These are phyloP conservation scores for Phytopythium sindhum DNA, from an alignment of 352 stramenopile species.

Conservation along the genomic window DNA sequence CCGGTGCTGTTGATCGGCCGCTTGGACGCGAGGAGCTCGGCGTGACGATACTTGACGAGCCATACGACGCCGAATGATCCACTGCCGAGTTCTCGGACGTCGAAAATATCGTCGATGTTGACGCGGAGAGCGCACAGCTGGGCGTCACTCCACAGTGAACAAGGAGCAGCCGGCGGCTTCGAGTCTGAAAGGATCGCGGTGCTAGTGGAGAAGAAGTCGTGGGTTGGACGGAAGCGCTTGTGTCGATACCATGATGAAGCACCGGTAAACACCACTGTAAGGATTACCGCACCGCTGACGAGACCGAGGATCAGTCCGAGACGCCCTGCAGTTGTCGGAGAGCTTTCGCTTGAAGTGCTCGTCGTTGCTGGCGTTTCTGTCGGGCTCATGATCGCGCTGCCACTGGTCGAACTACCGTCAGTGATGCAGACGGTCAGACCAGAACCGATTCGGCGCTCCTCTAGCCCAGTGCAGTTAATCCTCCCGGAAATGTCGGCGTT, in stretches of 20 bases:
- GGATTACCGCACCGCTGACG: not conserved
- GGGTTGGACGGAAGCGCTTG: not conserved
- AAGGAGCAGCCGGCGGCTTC: not conserved
- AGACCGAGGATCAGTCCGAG: not conserved
- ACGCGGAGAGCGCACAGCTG: constrained; percentile 35
- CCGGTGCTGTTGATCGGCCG: constrained; percentile 24
- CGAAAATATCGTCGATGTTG: constrained; percentile 40
- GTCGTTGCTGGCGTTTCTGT: not conserved
- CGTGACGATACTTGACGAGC: constrained; percentile 38
- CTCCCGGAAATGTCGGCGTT: not conserved
- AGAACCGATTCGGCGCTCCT: not conserved
- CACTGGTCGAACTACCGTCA: not conserved
- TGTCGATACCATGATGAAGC: not conserved
- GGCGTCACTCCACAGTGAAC: constrained; percentile 34
- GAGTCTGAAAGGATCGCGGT: not conserved
- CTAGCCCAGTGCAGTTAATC: not conserved
- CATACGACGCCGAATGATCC: constrained; percentile 33
- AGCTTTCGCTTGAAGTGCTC: not conserved
- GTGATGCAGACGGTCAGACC: not conserved
- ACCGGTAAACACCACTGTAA: not conserved
- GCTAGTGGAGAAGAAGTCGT: not conserved
- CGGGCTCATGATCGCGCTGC: not conserved
- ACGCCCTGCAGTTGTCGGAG: not conserved
- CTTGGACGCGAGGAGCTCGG: constrained; percentile 29
- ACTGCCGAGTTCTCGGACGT: constrained; percentile 38